These are phyloP conservation scores for Ophiocordyceps camponoti-leonardi DNA, from an alignment of 2,329 filamentous ascomycete species.

Conservation along the genomic window DNA sequence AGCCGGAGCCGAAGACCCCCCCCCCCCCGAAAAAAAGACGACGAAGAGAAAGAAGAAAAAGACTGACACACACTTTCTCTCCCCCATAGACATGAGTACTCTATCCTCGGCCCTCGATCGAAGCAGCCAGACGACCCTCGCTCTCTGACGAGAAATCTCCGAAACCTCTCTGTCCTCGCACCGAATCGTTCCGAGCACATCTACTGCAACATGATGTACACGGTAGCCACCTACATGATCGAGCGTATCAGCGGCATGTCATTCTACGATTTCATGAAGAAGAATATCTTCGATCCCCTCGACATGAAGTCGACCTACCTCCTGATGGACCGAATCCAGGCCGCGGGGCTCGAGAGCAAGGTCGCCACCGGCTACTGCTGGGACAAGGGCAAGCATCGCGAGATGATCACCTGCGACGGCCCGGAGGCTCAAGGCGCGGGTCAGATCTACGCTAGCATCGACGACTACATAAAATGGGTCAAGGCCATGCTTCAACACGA, in stretches of 20 bases:
- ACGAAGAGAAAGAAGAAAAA: neutral
- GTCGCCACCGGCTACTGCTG: slow-evolving; percentile 7
- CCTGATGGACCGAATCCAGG: slow-evolving; percentile 4
- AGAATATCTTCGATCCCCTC: neutral
- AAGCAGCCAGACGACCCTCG: slow-evolving; percentile 6
- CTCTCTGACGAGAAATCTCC: slow-evolving; percentile 10
- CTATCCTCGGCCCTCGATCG: slow-evolving; percentile 6
- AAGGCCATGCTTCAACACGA: slow-evolving; percentile 9
- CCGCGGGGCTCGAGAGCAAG: slow-evolving; percentile 5
- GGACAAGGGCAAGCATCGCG: slow-evolving; percentile 1
- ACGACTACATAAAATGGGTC: slow-evolving; percentile 12
- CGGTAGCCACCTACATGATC: slow-evolving; percentile 8
- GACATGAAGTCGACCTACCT: slow-evolving; percentile 7
- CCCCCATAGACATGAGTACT: slow-evolving; percentile 7
- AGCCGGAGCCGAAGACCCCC: no score
- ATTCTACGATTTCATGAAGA: slow-evolving; percentile 7
- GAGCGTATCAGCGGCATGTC: slow-evolving; percentile 4
- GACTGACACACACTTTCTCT: neutral
- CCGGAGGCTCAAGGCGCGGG: slow-evolving; percentile 13
- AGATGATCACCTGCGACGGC: slow-evolving; percentile 3
- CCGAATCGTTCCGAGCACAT: slow-evolving; percentile 8
- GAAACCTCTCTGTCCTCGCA: slow-evolving; percentile 8
- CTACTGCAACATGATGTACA: slow-evolving; percentile 14
- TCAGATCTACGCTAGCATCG: slow-evolving; percentile 10
- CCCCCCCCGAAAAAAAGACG: no score